A percentile compares a stretch with the other conserved stretches of the same genome.
phyloP scores from a whole-genome alignment of 2,329 filamentous ascomycete species.

The Nemania sp. region DNA sequence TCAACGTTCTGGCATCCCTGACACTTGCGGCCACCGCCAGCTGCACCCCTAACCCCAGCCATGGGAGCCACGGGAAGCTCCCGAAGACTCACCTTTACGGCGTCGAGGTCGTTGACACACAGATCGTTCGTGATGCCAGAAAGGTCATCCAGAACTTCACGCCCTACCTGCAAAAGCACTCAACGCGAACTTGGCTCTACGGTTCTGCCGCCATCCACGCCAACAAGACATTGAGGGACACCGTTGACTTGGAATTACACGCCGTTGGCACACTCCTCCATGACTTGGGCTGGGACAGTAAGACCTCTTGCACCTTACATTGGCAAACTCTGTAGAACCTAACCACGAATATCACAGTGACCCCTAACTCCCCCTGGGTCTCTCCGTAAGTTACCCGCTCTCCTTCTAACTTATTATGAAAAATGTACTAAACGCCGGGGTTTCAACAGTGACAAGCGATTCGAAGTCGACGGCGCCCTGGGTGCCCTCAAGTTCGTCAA shows the following conservation, averaged over 20 bases:
- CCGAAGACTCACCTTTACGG: conserved; percentile 19
- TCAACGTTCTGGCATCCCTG: conserved; percentile 7
- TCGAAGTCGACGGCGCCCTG: conserved; percentile 23
- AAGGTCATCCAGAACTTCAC: conserved; percentile 21
- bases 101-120: conserved; percentile 25
- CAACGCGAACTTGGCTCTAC: conserved; percentile 19
- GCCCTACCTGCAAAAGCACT: conserved; percentile 24
- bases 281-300: conserved; percentile 29
- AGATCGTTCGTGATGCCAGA: conserved; percentile 25
- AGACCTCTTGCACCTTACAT: background rate
- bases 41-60: background rate
- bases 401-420: too few relatives aligned
- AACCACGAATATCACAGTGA: conserved; percentile 16
- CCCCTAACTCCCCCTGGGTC: conserved; percentile 21
- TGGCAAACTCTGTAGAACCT: background rate
- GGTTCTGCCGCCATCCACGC: conserved; percentile 25
- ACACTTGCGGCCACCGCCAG: conserved; percentile 8
- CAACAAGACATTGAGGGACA: conserved; percentile 21
- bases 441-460: conserved; percentile 17
- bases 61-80: background rate
- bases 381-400: conserved; percentile 12
- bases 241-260: conserved; percentile 21
- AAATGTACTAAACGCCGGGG: background rate
- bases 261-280: conserved; percentile 24
- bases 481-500: conserved; percentile 24